These are phyloP conservation scores for Colletotrichum somersetense DNA, from an alignment of 2,329 filamentous ascomycete species.

Conservation along the genomic window DNA sequence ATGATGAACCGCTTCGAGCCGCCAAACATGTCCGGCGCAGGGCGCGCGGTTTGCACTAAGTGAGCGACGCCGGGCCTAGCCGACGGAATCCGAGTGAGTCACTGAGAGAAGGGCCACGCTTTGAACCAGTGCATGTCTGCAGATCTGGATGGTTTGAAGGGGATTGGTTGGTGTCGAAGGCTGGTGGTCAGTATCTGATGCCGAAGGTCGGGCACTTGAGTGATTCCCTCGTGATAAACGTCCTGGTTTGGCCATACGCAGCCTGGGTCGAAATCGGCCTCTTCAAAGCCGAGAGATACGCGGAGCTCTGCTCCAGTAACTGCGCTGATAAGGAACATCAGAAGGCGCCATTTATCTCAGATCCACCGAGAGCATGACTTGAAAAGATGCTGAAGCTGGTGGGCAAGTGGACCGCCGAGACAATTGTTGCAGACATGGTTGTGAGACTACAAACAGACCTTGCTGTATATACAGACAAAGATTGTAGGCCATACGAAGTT, in stretches of 20 bases:
- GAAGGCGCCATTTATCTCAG: neutral
- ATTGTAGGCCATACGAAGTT: too few relatives aligned
- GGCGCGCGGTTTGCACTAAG: neutral
- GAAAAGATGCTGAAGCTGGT: neutral
- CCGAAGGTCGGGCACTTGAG: neutral
- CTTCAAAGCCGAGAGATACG: too few relatives aligned
- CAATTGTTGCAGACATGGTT: neutral
- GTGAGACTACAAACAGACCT: neutral
- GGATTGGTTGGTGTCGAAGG: neutral
- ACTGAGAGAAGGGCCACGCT: neutral
- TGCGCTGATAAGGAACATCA: neutral
- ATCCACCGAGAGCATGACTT: neutral
- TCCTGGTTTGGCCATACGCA: neutral
- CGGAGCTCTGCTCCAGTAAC: neutral
- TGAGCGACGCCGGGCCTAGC: neutral
- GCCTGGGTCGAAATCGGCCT: neutral
- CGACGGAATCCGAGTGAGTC: neutral
- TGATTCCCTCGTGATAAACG: neutral
- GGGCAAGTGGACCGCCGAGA: neutral
- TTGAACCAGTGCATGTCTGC: neutral
- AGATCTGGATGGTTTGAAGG: neutral
- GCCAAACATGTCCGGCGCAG: conserved; percentile 8
- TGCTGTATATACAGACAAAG: neutral
- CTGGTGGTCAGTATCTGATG: too few relatives aligned
- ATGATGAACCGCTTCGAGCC: neutral